These are phyloP conservation scores for Tuber microsphaerosporum DNA, from an alignment of 495 filamentous ascomycete genomes.

Conservation along the genomic window DNA sequence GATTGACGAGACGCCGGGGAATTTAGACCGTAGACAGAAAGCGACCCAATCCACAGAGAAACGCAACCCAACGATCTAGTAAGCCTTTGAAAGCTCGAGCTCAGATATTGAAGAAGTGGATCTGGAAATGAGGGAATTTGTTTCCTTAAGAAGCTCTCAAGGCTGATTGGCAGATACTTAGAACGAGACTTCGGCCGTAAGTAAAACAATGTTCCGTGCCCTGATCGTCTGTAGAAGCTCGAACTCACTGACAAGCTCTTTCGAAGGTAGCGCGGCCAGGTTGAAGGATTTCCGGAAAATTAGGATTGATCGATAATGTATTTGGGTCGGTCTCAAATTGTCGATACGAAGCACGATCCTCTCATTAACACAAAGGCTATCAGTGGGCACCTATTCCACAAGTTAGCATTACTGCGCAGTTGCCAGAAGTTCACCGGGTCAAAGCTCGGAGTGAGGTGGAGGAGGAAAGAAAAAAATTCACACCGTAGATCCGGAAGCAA, in stretches of 20 bases:
- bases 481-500: neutral
- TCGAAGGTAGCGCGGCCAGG: slow-evolving; percentile 35
- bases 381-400: neutral
- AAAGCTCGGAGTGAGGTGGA: neutral
- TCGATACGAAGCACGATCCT: neutral
- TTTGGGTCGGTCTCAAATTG: neutral
- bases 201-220: slow-evolving; percentile 28
- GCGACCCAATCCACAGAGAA: slow-evolving; percentile 29
- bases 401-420: neutral
- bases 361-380: slow-evolving; percentile 3
- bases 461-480: neutral
- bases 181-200: slow-evolving; percentile 20
- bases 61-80: slow-evolving; percentile 24
- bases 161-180: slow-evolving; percentile 19
- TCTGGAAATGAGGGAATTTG: slow-evolving; percentile 9
- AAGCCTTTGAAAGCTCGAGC: slow-evolving; percentile 21
- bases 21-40: neutral
- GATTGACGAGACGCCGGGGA: slow-evolving; percentile 8
- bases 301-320: slow-evolving; percentile 28
- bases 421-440: neutral
- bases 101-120: slow-evolving; percentile 16
- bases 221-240: slow-evolving; percentile 27
- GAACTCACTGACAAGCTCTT: slow-evolving; percentile 30
- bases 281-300: slow-evolving; percentile 31
- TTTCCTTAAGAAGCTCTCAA: slow-evolving; percentile 12